phyloP scores from a whole-genome alignment of 805 yeast genomes.

The Sugiyamaella mastotermitis region DNA sequence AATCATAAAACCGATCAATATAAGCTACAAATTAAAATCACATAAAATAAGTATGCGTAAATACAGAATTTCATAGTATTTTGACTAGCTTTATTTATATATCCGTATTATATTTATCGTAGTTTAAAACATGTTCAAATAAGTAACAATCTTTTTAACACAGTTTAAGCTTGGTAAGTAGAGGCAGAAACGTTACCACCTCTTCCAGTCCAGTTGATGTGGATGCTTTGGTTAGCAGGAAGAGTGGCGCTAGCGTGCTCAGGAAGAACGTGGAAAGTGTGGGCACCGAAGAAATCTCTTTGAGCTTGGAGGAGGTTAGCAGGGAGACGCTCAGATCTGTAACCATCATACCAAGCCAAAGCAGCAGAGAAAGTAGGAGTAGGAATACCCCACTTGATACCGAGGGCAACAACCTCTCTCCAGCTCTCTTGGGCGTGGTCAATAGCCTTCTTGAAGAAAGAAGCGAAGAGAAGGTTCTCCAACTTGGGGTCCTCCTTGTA shows the following conservation, averaged over 20 bases:
- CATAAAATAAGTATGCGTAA: too few species aligned
- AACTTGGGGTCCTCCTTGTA: slow-evolving; percentile 89
- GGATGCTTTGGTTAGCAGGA: slow-evolving; percentile 80
- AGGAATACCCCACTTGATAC: slow-evolving; percentile 85
- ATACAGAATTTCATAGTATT: too few species aligned
- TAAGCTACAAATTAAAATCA: too few species aligned
- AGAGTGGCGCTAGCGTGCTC: slow-evolving; percentile 69
- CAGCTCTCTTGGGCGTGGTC: slow-evolving; percentile 91
- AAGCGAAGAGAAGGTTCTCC: slow-evolving; percentile 92
- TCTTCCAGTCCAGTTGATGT: slow-evolving; percentile 98
- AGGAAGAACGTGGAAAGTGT: slow-evolving; percentile 93
- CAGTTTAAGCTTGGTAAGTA: slow-evolving; percentile 76
- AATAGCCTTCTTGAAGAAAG: slow-evolving; percentile 89
- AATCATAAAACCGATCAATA: too few species aligned
- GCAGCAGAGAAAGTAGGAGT: slow-evolving; percentile 98
- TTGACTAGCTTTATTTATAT: too few species aligned
- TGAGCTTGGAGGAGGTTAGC: slow-evolving; percentile 99
- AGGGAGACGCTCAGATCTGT: slow-evolving; percentile 91
- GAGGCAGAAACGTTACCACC: slow-evolving; percentile 98
- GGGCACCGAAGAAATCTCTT: slow-evolving; percentile 99
- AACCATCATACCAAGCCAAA: slow-evolving; percentile 96
- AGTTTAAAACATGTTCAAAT: too few species aligned
- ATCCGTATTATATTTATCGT: too few species aligned
- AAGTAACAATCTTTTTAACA: background rate
- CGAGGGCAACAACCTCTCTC: slow-evolving; percentile 80